These are phyloP conservation scores for Scheffersomyces lignosus DNA, from an alignment of 805 yeast genomes.

Conservation along the genomic window DNA sequence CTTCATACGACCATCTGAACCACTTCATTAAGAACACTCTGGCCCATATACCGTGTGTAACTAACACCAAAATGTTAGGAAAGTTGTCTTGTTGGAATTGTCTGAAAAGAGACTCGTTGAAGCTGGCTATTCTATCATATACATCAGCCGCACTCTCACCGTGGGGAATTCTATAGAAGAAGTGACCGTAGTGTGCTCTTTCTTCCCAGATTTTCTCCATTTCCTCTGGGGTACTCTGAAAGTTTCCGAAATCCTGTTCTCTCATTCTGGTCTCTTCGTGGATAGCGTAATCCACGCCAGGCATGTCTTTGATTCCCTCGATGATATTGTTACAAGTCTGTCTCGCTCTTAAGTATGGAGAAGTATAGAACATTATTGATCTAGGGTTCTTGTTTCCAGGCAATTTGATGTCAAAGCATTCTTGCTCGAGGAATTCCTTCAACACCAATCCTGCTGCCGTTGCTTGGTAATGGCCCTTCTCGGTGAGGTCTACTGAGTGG, in stretches of 20 bases:
- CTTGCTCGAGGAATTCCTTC: slow-evolving; percentile 34
- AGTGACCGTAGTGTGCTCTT: slow-evolving; percentile 78
- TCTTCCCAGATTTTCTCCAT: slow-evolving; percentile 85
- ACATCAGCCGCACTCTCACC: slow-evolving; percentile 98
- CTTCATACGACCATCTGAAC: slow-evolving; percentile 91
- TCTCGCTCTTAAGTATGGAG: slow-evolving; percentile 83
- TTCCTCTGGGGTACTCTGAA: slow-evolving; percentile 71
- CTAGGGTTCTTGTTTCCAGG: slow-evolving; percentile 17
- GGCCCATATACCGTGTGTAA: slow-evolving; percentile 94
- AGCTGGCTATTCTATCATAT: slow-evolving; percentile 85
- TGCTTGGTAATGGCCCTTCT: slow-evolving; percentile 67
- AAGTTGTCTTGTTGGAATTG: slow-evolving; percentile 70
- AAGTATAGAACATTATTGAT: slow-evolving; percentile 72
- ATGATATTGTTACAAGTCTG: slow-evolving; percentile 77
- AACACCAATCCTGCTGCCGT: slow-evolving; percentile 57
- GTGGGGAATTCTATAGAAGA: slow-evolving; percentile 83
- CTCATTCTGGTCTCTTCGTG: slow-evolving; percentile 90
- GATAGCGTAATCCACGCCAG: slow-evolving; percentile 48
- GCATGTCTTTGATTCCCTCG: slow-evolving; percentile 51
- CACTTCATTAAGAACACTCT: slow-evolving; percentile 91
- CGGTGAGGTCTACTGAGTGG: slow-evolving; percentile 75
- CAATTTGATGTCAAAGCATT: slow-evolving; percentile 26
- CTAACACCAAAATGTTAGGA: slow-evolving; percentile 80
- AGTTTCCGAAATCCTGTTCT: slow-evolving; percentile 94
- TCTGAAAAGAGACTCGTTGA: slow-evolving; percentile 82